Evolutionary conservation across 805 yeast genomes (phyloP), one percentile per base, ranked within the genome.

Genomic region (Nakazawaea wyomingensis): DNA sequence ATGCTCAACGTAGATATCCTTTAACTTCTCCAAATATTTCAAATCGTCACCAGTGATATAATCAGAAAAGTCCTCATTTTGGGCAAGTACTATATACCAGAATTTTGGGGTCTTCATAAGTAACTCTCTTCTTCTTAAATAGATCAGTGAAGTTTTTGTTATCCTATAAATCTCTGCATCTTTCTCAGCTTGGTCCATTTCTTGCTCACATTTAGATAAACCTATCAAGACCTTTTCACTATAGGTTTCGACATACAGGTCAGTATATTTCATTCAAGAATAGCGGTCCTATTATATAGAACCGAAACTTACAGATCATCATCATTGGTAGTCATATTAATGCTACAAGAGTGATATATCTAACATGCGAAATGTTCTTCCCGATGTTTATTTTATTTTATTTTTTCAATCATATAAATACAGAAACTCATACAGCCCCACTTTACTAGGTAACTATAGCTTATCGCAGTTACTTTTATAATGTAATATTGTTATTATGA

Each of bases 51-150:
- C 78, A 24, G 79, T 72, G 16, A 90, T 67, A 58, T 76, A 87
- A 49, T 89, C 96, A 13, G 85, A 82, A 56, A 91, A 85, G 50
- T 86, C 96, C 40, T 85, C 83, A 54, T 84, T 84, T 55, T 85
- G 87, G 2, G 90, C 88, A 9, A 91, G 62, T 0, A 85, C 96
- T 41, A 83, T 75, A 54, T 85, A 82, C 98, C 98, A 91, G 60
- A 91, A 89, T 49, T 76, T 76, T 1, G 90, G 88, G 34, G 89
- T 74, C 4, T 68, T 58, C 4, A 52, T 44, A 13, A 81, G 66
- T n/a, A 73, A 62, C 5, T 54, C 65, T 19, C 85, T 69, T 51
- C 97, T 69, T 45, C 72, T 61, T 5, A 57, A 66, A 55, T 78
- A 87, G 6, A 85, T 67, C 16, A 79, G 74, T 49, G 72, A 74